These are phyloP conservation scores for Globisporangium heterothallicum DNA, from an alignment of 352 stramenopile genomes.

Conservation along the genomic window DNA sequence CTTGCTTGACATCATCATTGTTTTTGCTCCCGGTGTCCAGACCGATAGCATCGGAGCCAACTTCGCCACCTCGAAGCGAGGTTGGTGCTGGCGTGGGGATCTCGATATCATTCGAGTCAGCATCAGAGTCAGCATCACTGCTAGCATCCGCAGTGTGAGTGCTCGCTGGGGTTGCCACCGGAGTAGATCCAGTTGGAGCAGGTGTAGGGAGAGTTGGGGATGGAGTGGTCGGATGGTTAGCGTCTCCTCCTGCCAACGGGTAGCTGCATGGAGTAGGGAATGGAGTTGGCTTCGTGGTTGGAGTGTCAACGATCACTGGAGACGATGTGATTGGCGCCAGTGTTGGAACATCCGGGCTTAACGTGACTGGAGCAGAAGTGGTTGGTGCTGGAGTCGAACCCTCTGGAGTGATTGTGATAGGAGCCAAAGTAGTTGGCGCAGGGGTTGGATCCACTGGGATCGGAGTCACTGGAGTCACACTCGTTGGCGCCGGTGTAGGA, in stretches of 20 bases:
- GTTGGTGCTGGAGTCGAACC: background rate
- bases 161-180: background rate
- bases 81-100: constrained; percentile 4
- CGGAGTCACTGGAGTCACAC: background rate
- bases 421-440: background rate
- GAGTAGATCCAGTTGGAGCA: background rate
- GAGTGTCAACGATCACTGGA: background rate
- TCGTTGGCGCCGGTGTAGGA: constrained; percentile 6
- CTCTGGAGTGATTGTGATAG: background rate
- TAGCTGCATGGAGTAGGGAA: constrained; percentile 2
- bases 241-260: background rate
- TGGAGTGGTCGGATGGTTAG: background rate
- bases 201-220: background rate
- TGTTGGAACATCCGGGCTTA: background rate
- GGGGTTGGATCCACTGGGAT: too few relatives aligned
- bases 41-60: background rate
- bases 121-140: background rate
- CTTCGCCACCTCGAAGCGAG: background rate
- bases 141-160: background rate
- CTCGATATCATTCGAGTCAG: background rate
- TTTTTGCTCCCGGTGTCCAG: background rate
- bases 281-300: background rate
- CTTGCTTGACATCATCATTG: constrained; percentile 6
- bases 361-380: background rate
- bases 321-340: background rate